These are phyloP conservation scores for Orbilia brochopaga DNA, from an alignment of 2,329 filamentous ascomycete species.

Conservation along the genomic window DNA sequence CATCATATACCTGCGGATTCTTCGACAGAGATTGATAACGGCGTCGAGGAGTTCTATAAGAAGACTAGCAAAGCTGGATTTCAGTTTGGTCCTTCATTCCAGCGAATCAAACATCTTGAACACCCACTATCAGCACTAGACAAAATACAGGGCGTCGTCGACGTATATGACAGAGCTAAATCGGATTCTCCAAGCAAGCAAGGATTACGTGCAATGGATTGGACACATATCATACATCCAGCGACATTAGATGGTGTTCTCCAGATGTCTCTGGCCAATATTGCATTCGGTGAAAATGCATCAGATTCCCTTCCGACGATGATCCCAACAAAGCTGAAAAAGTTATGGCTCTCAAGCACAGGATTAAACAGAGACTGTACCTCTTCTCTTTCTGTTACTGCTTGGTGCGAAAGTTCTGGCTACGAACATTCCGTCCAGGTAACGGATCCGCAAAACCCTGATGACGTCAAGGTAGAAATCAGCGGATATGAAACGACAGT, in stretches of 20 bases:
- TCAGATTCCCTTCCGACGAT: slow-evolving; percentile 13
- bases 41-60: slow-evolving; percentile 53
- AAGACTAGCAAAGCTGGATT: slow-evolving; percentile 58
- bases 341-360: slow-evolving; percentile 20
- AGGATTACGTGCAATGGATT: slow-evolving; percentile 56
- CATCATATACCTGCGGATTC: not conserved
- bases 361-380: slow-evolving; percentile 2
- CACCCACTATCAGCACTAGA: not conserved
- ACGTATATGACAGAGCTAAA: too few relatives aligned
- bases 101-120: slow-evolving; percentile 55
- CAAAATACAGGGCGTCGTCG: too few relatives aligned
- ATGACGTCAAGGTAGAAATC: slow-evolving; percentile 18
- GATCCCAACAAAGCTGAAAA: slow-evolving; percentile 33
- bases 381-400: not conserved
- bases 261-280: slow-evolving; percentile 58
- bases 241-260: slow-evolving; percentile 60
- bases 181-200: not conserved
- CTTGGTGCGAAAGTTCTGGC: slow-evolving; percentile 11
- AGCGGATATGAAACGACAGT: slow-evolving; percentile 25
- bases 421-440: slow-evolving; percentile 27
- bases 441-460: not conserved
- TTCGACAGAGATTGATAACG: not conserved
- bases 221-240: slow-evolving; percentile 61
- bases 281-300: slow-evolving; percentile 25
- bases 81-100: slow-evolving; percentile 59